Conservation (phyloP, 495 filamentous ascomycete species). For the Xylaria acuta region DNA sequence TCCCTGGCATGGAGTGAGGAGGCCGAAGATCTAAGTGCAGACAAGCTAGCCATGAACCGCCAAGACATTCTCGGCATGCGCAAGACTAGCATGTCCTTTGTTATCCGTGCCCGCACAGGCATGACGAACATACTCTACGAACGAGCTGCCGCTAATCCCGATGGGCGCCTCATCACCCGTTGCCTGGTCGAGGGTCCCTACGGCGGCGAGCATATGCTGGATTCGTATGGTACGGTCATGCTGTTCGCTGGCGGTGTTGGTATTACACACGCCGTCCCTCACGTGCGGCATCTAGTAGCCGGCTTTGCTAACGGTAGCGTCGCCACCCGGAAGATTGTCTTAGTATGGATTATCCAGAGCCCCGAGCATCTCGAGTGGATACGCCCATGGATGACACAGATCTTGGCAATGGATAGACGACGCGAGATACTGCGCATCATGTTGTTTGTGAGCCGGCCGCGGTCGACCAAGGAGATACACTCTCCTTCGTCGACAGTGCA, state of each 20-base stretch:
- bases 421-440: slow-evolving; percentile 83
- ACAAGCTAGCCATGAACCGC: slow-evolving; percentile 62
- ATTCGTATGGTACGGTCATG: slow-evolving; percentile 84
- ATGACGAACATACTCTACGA: slow-evolving; percentile 81
- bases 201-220: slow-evolving; percentile 67
- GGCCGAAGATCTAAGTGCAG: slow-evolving; percentile 49
- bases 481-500: slow-evolving; percentile 82
- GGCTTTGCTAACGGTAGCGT: slow-evolving; percentile 72
- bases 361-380: slow-evolving; percentile 94
- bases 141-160: slow-evolving; percentile 64
- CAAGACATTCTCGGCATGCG: slow-evolving; percentile 61
- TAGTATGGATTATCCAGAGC: slow-evolving; percentile 90
- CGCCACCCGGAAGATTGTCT: slow-evolving; percentile 77
- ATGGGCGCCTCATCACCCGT: slow-evolving; percentile 63
- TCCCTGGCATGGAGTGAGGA: slow-evolving; percentile 70
- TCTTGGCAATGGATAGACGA: slow-evolving; percentile 81
- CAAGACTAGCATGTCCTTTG: slow-evolving; percentile 75
- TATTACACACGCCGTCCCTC: slow-evolving; percentile 85
- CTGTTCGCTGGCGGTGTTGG: slow-evolving; percentile 88
- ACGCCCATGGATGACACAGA: slow-evolving; percentile 92
- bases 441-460: slow-evolving; percentile 88
- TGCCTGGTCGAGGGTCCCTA: slow-evolving; percentile 86
- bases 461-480: slow-evolving; percentile 78
- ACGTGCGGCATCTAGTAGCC: slow-evolving; percentile 74
- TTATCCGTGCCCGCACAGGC: slow-evolving; percentile 78